Conservation (phyloP, 805 yeast genomes). For the Pichia paraexigua region DNA sequence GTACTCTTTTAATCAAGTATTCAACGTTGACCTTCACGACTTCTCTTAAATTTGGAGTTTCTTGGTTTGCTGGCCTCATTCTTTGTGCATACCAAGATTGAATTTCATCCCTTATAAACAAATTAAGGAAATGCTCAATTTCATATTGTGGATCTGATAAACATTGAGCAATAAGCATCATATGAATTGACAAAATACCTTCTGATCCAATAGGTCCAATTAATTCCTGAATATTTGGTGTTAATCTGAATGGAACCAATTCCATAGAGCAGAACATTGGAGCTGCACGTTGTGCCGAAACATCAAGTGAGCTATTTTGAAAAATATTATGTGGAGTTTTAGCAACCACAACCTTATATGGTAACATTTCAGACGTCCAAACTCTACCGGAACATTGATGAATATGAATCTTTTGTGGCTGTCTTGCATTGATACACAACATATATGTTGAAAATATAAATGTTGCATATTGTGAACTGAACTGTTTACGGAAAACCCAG, state of each 20-base stretch:
- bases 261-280: conserved; percentile 90
- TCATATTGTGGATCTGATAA: conserved; percentile 88
- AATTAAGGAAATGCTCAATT: conserved; percentile 81
- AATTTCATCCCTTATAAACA: conserved; percentile 93
- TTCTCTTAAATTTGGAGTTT: conserved; percentile 66
- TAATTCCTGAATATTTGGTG: conserved; percentile 89
- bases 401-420: conserved; percentile 87
- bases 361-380: conserved; percentile 93
- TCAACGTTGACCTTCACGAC: conserved; percentile 87
- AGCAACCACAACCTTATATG: conserved; percentile 64
- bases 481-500: conserved; percentile 95
- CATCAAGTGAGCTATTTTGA: conserved; percentile 39
- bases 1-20: conserved; percentile 66
- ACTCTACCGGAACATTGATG: conserved; percentile 78
- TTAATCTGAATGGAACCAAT: conserved; percentile 90
- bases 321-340: conserved; percentile 33
- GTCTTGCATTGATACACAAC: conserved; percentile 89
- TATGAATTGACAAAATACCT: conserved; percentile 79
- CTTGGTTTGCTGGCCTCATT: conserved; percentile 77
- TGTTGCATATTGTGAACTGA: conserved; percentile 89
- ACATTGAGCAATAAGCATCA: conserved; percentile 81
- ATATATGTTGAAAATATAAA: conserved; percentile 87
- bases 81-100: conserved; percentile 89
- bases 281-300: conserved; percentile 45
- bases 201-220: conserved; percentile 93